phyloP scores from a whole-genome alignment of 106 monocot genomes.

The Cymbidium sinense region DNA sequence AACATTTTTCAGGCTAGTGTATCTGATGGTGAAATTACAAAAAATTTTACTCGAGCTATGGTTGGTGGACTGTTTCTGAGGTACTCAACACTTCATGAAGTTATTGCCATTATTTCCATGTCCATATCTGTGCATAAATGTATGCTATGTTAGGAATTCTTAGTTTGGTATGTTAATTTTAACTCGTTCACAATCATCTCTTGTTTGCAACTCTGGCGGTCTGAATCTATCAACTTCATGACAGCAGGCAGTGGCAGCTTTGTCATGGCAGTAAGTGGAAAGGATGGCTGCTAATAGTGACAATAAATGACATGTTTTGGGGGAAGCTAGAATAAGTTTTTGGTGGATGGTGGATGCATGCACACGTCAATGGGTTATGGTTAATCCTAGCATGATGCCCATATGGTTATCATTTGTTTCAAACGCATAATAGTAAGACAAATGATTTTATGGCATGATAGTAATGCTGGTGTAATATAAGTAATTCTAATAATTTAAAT shows the following conservation, averaged over 20 bases:
- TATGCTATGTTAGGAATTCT: background rate
- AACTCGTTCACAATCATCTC: no score
- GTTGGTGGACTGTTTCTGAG: conserved; percentile 89
- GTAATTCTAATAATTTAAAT: no score
- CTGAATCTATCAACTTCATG: no score
- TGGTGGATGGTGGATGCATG: background rate
- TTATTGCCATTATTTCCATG: background rate
- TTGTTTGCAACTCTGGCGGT: no score
- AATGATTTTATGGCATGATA: background rate
- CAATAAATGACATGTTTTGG: background rate
- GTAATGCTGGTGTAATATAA: background rate
- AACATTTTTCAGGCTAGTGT: conserved; percentile 55
- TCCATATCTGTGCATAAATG: background rate
- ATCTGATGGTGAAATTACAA: conserved; percentile 65
- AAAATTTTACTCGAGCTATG: conserved; percentile 67
- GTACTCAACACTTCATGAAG: conserved; percentile 15
- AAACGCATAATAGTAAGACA: background rate
- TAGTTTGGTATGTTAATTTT: background rate
- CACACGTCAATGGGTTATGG: background rate
- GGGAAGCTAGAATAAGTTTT: background rate
- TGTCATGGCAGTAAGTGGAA: background rate
- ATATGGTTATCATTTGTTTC: background rate
- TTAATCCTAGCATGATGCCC: background rate
- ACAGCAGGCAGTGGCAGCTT: background rate
- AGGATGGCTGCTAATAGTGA: background rate